phyloP scores from a whole-genome alignment of 495 filamentous ascomycete species.

The Penicillium chermesinum region DNA sequence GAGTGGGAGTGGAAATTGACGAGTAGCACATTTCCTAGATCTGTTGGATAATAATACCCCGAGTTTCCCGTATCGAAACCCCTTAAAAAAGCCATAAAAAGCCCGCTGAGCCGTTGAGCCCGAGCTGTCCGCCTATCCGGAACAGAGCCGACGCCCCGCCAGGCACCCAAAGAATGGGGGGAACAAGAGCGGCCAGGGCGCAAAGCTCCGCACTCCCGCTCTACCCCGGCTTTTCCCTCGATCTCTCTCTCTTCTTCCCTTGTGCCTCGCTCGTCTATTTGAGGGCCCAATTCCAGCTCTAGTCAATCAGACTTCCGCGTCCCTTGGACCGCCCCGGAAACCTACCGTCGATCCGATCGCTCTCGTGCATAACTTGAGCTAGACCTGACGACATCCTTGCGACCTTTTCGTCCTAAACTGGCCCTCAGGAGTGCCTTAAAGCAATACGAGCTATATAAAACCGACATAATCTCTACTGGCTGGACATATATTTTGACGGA shows the following conservation, averaged over 20 bases:
- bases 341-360: background rate
- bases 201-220: slow-evolving; percentile 27
- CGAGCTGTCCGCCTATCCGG: background rate
- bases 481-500: background rate
- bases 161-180: slow-evolving; percentile 22
- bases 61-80: background rate
- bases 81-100: too few relatives aligned
- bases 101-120: background rate
- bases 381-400: background rate
- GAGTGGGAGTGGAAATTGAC: slow-evolving; percentile 32
- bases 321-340: background rate
- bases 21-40: background rate
- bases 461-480: background rate
- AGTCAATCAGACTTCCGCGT: background rate
- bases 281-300: background rate
- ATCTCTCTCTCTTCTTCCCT: background rate
- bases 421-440: too few relatives aligned
- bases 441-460: too few relatives aligned
- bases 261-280: background rate
- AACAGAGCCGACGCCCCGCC: slow-evolving; percentile 21
- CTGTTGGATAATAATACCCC: slow-evolving; percentile 18
- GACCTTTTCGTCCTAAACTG: too few relatives aligned
- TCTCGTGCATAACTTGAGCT: background rate
- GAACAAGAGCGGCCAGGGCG: background rate
- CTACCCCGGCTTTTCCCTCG: background rate